Evolutionary conservation across 2,329 filamentous ascomycete species (phyloP).

Genomic region (Ophiostoma sp.): DNA sequence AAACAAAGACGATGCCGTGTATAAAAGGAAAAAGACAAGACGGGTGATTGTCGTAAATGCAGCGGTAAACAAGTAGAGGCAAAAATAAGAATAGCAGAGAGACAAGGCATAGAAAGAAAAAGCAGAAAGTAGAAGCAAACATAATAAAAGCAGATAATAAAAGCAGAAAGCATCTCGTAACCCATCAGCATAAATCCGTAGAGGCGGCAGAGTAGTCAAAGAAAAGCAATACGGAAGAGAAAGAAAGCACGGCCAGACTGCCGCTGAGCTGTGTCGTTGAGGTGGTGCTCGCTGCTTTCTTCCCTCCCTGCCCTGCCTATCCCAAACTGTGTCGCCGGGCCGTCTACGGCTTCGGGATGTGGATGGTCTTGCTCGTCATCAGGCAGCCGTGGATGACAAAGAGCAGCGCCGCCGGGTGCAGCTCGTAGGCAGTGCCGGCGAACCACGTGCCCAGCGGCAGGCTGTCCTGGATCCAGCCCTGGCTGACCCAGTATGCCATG

Average conservation of each 20-base stretch:
- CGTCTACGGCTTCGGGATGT: conserved; percentile 76
- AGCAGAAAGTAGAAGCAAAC: neutral
- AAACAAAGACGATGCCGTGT: neutral
- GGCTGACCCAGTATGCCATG: conserved; percentile 84
- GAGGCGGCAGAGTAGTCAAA: neutral
- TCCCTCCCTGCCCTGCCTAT: no score
- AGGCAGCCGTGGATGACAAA: conserved; percentile 86
- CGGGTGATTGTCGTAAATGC: neutral
- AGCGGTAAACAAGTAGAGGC: neutral
- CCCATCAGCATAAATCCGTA: neutral
- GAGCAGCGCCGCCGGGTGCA: conserved; percentile 74
- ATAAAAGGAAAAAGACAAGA: neutral
- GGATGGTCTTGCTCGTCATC: conserved; percentile 93
- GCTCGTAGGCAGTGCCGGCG: conserved; percentile 64
- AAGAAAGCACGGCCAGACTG: no score
- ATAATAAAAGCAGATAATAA: neutral
- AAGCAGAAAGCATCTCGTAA: neutral
- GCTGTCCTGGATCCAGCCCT: conserved; percentile 71
- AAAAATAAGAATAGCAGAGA: neutral
- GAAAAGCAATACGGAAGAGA: neutral
- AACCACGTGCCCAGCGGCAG: conserved; percentile 71
- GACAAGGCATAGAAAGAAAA: neutral
- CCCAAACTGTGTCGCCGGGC: neutral
- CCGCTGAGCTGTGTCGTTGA: no score
- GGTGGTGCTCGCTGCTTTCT: no score